Percentiles rank a stretch among this genome's conserved stretches.
These are phyloP conservation scores for Penicillium sp. DNA, from an alignment of 2,329 filamentous ascomycete species.

Conservation along the genomic window DNA sequence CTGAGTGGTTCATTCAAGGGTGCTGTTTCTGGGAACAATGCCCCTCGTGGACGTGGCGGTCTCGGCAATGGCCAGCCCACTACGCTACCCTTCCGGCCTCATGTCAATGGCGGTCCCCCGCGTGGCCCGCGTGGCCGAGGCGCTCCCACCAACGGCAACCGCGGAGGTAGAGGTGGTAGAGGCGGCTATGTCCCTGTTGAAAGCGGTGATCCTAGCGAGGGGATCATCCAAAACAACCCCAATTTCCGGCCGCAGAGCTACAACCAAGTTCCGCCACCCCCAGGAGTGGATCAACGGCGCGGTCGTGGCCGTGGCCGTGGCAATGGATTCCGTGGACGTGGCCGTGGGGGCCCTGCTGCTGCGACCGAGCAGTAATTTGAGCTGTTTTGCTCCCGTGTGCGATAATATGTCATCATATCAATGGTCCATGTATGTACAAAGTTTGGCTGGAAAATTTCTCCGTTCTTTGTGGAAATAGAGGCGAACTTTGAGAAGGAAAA, in stretches of 20 bases:
- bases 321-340: conserved; percentile 32
- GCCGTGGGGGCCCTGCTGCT: conserved; percentile 26
- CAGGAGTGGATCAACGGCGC: conserved; percentile 39
- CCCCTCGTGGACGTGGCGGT: conserved; percentile 36
- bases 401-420: background rate
- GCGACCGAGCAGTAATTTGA: conserved; percentile 5
- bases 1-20: conserved; percentile 60
- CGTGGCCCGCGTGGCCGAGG: conserved; percentile 35
- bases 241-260: conserved; percentile 58
- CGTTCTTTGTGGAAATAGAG: background rate
- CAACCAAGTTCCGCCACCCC: conserved; percentile 52
- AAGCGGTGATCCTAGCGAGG: conserved; percentile 53
- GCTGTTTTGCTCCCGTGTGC: background rate
- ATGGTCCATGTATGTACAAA: conserved; percentile 8
- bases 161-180: conserved; percentile 34
- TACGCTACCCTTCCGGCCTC: conserved; percentile 34
- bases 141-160: conserved; percentile 1
- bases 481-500: background rate
- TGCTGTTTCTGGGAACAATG: conserved; percentile 52
- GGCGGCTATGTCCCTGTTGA: conserved; percentile 45
- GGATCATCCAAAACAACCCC: conserved; percentile 57
- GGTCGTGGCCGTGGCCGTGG: conserved; percentile 40
- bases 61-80: conserved; percentile 26
- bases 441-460: background rate
- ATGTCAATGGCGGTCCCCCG: conserved; percentile 26